Evolutionary conservation across 2,329 filamentous ascomycete genomes (phyloP), one percentile per base, ranked within the genome.

Genomic region (Aspergillus sp.): DNA sequence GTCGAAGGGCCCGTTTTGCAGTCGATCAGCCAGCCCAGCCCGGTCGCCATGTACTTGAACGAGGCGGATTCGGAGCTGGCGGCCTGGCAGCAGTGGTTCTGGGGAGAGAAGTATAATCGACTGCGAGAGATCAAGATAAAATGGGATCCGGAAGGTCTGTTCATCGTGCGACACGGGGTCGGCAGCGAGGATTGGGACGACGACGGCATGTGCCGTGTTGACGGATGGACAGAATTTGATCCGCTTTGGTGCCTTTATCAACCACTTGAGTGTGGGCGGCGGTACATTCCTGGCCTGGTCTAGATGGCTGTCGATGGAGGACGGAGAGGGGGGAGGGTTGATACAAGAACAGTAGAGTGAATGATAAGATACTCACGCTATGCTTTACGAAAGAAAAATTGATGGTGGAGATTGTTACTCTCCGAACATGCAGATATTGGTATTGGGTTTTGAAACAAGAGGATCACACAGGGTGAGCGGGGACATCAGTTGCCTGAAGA

Each of bases 141-240:
- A 6, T 60, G 39, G 14, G 58, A 60, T 18, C 54, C 58, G 26
- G 39, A 60, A 3, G 50, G 49, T 7, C 31, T 60, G 29, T 54
- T 60, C 29, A 52, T 52, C 10, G 49, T 49, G 14, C 49, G 22
- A 6, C 24, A 18, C 2, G 54, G 54, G 14, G 58, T 60, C 9
- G 54, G 58, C 14, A 57, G 54, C 16, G 58, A 57, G 49, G 18
- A 24, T 9, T 56, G 57, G 52, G 45, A 55, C 22, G 52, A 55
- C 16, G 52, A 59, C 16, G 31, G 55, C 18, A 42, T 50, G 49
- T 50, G 20, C 16, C 47, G 49, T 4, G 14, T n/a, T 6, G 36
- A 42, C 36, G 36, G 36, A 42, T 42, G 36, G 36, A 42, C 14
- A 1, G 36, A 42, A 42, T 14, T 42, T 7, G 36, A 42, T n/a